phyloP scores from a whole-genome alignment of 805 yeast species.

The Yamadazyma tumulicola region DNA sequence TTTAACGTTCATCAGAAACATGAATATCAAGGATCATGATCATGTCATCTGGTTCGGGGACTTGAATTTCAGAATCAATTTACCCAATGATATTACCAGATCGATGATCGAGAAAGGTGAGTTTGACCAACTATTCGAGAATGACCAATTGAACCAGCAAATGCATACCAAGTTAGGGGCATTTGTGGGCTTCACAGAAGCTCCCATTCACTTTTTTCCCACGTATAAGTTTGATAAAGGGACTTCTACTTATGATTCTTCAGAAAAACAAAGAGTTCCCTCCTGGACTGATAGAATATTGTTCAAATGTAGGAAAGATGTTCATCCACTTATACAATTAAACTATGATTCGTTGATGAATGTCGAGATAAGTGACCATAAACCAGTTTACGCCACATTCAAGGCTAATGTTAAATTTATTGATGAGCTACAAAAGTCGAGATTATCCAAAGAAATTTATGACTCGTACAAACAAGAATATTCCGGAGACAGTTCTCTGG shows the following conservation, averaged over 20 bases:
- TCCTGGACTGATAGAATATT: constrained; percentile 95
- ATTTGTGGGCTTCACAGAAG: constrained; percentile 73
- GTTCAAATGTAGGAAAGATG: constrained; percentile 44
- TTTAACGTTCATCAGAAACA: constrained; percentile 72
- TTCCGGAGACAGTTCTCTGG: constrained; percentile 15
- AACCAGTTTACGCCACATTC: constrained; percentile 86
- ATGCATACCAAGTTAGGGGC: constrained; percentile 63
- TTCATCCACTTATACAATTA: constrained; percentile 46
- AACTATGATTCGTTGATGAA: constrained; percentile 64
- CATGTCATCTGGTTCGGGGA: constrained; percentile 93
- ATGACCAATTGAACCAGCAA: constrained; percentile 78
- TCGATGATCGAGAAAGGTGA: constrained; percentile 44
- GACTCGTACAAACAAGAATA: constrained; percentile 27
- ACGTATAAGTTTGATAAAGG: constrained; percentile 92
- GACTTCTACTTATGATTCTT: constrained; percentile 73
- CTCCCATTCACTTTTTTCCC: constrained; percentile 74
- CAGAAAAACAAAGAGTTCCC: constrained; percentile 90
- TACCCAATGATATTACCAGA: constrained; percentile 74
- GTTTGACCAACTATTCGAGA: constrained; percentile 49
- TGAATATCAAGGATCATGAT: constrained; percentile 72
- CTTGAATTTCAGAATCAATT: constrained; percentile 74
- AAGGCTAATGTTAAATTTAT: constrained; percentile 62
- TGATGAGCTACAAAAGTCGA: constrained; percentile 39
- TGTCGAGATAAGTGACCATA: constrained; percentile 77
- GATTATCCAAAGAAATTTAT: constrained; percentile 26